phyloP scores from a whole-genome alignment of 2,329 filamentous ascomycete genomes.

The Venturia carpophila region DNA sequence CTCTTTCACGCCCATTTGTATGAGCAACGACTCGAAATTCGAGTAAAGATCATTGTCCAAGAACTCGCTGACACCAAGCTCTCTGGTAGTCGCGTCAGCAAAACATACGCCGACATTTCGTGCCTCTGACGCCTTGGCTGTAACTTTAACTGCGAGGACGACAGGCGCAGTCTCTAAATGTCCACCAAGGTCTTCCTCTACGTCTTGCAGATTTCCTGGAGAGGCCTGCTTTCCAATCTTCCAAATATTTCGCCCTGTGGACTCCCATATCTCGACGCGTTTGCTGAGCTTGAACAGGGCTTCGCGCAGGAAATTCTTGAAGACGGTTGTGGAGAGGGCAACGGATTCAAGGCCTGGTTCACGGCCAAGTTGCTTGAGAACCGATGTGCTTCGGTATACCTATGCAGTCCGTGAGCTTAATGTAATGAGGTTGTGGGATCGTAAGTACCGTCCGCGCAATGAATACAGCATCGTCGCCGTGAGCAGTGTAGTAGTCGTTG shows the following conservation, averaged over 20 bases:
- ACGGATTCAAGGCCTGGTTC: slow-evolving; percentile 84
- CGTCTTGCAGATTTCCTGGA: slow-evolving; percentile 90
- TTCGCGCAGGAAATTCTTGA: slow-evolving; percentile 89
- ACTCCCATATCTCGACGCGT: slow-evolving; percentile 83
- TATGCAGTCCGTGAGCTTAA: slow-evolving; percentile 27
- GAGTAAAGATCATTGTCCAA: slow-evolving; percentile 58
- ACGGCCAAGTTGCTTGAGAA: slow-evolving; percentile 80
- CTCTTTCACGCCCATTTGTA: slow-evolving; percentile 92
- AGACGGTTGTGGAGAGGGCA: slow-evolving; percentile 91
- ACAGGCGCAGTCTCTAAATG: slow-evolving; percentile 86
- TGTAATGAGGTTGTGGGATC: neutral
- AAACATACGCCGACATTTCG: slow-evolving; percentile 92
- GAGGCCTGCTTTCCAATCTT: slow-evolving; percentile 87
- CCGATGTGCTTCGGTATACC: slow-evolving; percentile 97
- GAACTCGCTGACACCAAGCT: slow-evolving; percentile 94
- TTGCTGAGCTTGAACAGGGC: slow-evolving; percentile 87
- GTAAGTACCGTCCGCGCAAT: slow-evolving; percentile 63
- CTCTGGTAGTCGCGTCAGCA: slow-evolving; percentile 90
- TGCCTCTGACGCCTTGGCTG: slow-evolving; percentile 76
- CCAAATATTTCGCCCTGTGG: slow-evolving; percentile 76
- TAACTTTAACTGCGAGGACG: slow-evolving; percentile 89
- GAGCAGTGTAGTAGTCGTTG: slow-evolving; percentile 92
- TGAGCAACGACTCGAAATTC: slow-evolving; percentile 92
- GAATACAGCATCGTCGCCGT: slow-evolving; percentile 75
- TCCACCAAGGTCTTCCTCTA: slow-evolving; percentile 87